These are phyloP conservation scores for Botrytis squamosa DNA, from an alignment of 2,329 filamentous ascomycete species.

Conservation along the genomic window DNA sequence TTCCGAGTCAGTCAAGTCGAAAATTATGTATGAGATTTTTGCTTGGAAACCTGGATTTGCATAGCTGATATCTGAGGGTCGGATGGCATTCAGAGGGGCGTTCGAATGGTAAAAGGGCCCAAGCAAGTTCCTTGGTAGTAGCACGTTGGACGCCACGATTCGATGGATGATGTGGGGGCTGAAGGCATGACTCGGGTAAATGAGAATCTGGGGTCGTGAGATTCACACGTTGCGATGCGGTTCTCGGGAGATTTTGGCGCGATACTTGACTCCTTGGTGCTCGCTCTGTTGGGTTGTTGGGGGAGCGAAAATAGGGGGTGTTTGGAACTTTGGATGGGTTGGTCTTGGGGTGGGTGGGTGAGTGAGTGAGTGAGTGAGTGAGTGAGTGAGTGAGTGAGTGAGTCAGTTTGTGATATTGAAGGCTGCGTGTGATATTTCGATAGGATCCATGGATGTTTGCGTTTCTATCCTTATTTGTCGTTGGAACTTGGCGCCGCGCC, in stretches of 20 bases:
- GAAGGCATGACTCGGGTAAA: neutral
- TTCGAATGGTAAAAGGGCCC: neutral
- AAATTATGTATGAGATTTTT: neutral
- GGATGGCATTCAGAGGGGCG: neutral
- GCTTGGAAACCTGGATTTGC: neutral
- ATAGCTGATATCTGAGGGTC: slow-evolving; percentile 5
- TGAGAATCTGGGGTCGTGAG: neutral
- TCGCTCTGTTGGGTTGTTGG: neutral
- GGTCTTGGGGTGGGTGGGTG: neutral
- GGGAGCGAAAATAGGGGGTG: no score
- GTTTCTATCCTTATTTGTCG: no score
- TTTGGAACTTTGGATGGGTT: neutral
- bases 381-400: neutral
- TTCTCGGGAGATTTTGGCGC: neutral
- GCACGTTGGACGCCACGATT: neutral
- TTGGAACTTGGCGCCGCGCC: neutral
- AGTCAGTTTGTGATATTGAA: no score
- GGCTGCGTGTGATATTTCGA: no score
- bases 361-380: neutral
- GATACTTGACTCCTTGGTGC: neutral
- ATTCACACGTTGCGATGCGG: neutral
- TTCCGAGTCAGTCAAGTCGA: neutral
- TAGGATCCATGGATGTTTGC: no score
- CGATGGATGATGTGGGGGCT: neutral
- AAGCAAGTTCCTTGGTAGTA: neutral